Conservation (phyloP, 2,329 filamentous ascomycete genomes). For the Colletotrichum coccodes region DNA sequence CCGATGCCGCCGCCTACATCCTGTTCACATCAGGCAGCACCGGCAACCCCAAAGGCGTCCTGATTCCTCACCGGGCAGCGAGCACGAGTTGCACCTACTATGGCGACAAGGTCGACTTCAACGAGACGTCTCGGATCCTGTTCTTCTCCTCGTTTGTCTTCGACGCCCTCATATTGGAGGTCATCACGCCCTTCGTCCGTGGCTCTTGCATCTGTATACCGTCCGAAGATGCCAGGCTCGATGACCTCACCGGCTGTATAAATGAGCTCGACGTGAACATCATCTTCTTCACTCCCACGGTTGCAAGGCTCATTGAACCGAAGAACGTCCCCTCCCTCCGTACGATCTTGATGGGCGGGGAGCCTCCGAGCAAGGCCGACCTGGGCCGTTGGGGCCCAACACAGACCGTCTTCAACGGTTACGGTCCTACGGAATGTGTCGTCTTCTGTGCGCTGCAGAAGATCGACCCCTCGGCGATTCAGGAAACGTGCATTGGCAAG, state of each 20-base stretch:
- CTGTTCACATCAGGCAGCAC: constrained; percentile 65
- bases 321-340: background rate
- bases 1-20: constrained; percentile 40
- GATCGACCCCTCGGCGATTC: background rate
- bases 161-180: constrained; percentile 28
- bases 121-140: constrained; percentile 37
- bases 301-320: constrained; percentile 24
- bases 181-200: constrained; percentile 34
- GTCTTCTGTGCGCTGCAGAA: constrained; percentile 15
- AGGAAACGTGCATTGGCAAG: background rate
- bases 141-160: constrained; percentile 34
- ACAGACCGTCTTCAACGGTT: constrained; percentile 6
- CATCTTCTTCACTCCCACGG: constrained; percentile 27
- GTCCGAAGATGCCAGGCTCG: constrained; percentile 29
- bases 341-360: background rate
- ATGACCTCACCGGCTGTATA: constrained; percentile 32
- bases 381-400: background rate
- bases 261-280: constrained; percentile 19
- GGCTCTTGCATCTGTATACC: constrained; percentile 46
- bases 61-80: constrained; percentile 40
- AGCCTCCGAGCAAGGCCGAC: background rate
- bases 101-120: background rate
- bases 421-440: constrained; percentile 15
- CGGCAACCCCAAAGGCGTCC: constrained; percentile 60
- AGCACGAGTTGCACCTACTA: background rate